These are phyloP conservation scores for Cichorium intybus DNA, from an alignment of 140 eudicot genomes.

Conservation along the genomic window DNA sequence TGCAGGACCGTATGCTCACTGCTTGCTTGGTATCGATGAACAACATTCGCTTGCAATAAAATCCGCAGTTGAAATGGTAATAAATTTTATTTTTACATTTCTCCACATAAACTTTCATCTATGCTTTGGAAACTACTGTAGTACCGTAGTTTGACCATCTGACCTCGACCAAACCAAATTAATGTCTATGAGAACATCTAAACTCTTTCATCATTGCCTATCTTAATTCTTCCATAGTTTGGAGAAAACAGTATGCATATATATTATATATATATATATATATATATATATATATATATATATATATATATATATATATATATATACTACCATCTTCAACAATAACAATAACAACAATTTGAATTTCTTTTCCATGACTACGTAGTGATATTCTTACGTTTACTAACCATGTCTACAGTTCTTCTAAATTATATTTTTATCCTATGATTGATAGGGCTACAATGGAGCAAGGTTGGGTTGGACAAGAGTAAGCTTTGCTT, in stretches of 20 bases:
- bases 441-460: conserved; percentile 46
- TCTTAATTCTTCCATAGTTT: too few relatives aligned
- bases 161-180: not conserved
- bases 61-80: conserved; percentile 56
- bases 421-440: not conserved
- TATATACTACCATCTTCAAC: not conserved
- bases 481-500: conserved; percentile 82
- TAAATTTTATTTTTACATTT: not conserved
- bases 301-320: too few relatives aligned
- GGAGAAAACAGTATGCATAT: too few relatives aligned
- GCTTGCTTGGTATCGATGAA: conserved; percentile 54
- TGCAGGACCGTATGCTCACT: conserved; percentile 86
- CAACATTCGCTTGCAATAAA: conserved; percentile 43
- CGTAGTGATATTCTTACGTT: not conserved
- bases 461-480: conserved; percentile 66
- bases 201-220: not conserved
- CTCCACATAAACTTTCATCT: too few relatives aligned
- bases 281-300: too few relatives aligned
- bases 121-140: not conserved
- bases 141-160: not conserved
- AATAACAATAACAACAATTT: too few relatives aligned
- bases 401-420: not conserved
- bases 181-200: not conserved
- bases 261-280: too few relatives aligned
- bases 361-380: not conserved